A percentile compares a stretch with the other conserved stretches of the same genome.
Conservation (phyloP, 345 rosid species). For the Populus deltoides region DNA sequence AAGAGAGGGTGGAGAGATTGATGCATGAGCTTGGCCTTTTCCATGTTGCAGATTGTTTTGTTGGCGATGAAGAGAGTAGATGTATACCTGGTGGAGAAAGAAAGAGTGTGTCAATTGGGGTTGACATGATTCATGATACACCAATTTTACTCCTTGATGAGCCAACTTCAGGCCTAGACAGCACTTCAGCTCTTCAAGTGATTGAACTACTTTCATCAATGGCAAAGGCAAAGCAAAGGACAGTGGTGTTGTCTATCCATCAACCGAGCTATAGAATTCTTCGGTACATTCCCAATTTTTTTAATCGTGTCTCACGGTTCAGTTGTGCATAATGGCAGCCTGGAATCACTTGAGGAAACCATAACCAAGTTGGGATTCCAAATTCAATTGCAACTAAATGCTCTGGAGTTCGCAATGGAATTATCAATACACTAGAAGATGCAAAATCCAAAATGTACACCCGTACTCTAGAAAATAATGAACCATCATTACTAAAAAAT, state of each 20-base stretch:
- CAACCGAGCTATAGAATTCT: slow-evolving; percentile 32
- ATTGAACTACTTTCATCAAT: slow-evolving; percentile 24
- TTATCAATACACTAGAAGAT: slow-evolving; percentile 44
- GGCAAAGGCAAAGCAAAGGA: slow-evolving; percentile 23
- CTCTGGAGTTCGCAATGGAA: slow-evolving; percentile 88
- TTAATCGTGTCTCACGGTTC: slow-evolving; percentile 28
- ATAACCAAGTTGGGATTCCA: slow-evolving; percentile 53
- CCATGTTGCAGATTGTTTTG: slow-evolving; percentile 28
- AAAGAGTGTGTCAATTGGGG: slow-evolving; percentile 32
- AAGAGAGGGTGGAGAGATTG: slow-evolving; percentile 63
- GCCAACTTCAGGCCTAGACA: slow-evolving; percentile 32
- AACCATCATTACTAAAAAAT: not conserved
- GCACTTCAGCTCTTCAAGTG: slow-evolving; percentile 26
- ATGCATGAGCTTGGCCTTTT: slow-evolving; percentile 67
- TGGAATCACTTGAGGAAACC: slow-evolving; percentile 59
- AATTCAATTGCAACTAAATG: slow-evolving; percentile 65
- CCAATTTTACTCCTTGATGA: slow-evolving; percentile 30
- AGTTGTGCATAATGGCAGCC: slow-evolving; percentile 43
- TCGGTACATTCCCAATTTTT: slow-evolving; percentile 16
- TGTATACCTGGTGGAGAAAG: slow-evolving; percentile 34
- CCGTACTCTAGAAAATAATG: slow-evolving; percentile 4
- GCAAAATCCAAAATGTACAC: slow-evolving; percentile 21
- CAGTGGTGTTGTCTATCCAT: slow-evolving; percentile 23
- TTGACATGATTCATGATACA: slow-evolving; percentile 29
- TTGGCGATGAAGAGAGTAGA: slow-evolving; percentile 30